Base-by-base conservation (phyloP, 1,284 basidiomycete species). In the Tilletia caries region DNA sequence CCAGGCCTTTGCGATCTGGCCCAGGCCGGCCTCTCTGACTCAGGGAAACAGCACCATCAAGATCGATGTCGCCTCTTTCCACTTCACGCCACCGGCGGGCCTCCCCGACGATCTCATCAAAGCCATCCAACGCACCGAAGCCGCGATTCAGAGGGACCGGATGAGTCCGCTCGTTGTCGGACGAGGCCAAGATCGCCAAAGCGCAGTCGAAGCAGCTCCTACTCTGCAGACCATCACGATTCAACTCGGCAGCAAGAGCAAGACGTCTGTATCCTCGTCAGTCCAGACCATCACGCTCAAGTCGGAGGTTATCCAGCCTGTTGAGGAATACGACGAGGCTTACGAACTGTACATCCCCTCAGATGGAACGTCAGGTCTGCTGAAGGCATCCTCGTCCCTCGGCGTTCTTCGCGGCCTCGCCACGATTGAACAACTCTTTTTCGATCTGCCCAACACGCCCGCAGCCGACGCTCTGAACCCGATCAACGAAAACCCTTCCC, bases 381-480 rank as follows among this genome's bases (percentile, higher is more conserved):
- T 95, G 64, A 86, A 82, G 0, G 90, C 92, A 2, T 89, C 88
- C 70, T 89, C 90, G 44, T 88, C 91, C 0, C 84, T 95, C 25
- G 92, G 93, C 0, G 84, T 93, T 15, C 88, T 89, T 69, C 86
- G 93, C 67, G 94, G 92, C 0, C 83, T 95, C 72, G 90, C 91
- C 33, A 93, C 92, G 0, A 92, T 95, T 81, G 85, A 86, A 46
- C 92, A 94, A 84, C 83, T 95, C 43, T 83, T 86, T 65, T 86
- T 85, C 73, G 69, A 72, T 2, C 72, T 83, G 2, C 75, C 78
- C 12, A 23, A 5, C 52, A 23, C 52, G 1, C 23, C 52, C 25
- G 52, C 52, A 13, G 8, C 37, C 37, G 37, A 41, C 37, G 10
- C 37, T 41, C 37, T 41, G 10, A 41, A 41, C 2, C 37, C 37